Percentiles rank a stretch among this genome's conserved stretches.
Evolutionary conservation across 345 rosid species (phyloP).

Genomic region (Moricandia arvensis): DNA sequence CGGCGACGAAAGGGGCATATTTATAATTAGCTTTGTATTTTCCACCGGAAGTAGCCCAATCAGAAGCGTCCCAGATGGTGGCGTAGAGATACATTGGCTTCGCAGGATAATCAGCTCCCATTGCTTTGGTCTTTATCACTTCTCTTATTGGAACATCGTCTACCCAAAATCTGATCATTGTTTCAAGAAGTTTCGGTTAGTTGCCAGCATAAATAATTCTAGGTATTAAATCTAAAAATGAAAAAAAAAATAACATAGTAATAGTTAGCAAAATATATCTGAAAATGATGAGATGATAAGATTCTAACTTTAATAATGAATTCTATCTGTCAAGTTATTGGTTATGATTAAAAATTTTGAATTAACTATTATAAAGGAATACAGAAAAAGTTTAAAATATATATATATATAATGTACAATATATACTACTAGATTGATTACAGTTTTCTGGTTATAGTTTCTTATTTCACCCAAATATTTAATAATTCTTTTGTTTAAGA

Average conservation of each 20-base stretch:
- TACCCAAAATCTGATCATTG: slow-evolving; percentile 64
- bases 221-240: neutral
- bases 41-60: slow-evolving; percentile 92
- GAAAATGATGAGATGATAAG: neutral
- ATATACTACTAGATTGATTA: neutral
- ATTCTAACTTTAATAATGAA: neutral
- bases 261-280: no score
- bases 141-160: slow-evolving; percentile 88
- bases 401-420: no score
- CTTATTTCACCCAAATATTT: neutral
- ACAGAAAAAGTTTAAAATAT: no score
- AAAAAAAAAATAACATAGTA: neutral
- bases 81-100: slow-evolving; percentile 89
- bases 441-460: neutral
- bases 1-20: slow-evolving; percentile 71
- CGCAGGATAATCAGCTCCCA: slow-evolving; percentile 78
- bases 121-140: slow-evolving; percentile 54
- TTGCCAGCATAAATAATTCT: neutral
- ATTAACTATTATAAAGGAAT: neutral
- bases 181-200: neutral
- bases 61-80: slow-evolving; percentile 93
- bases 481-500: no score
- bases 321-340: neutral
- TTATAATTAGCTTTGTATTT: slow-evolving; percentile 66
- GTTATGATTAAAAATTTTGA: neutral